phyloP scores from a whole-genome alignment of 345 rosid genomes.

The Gynandropsis gynandra region DNA sequence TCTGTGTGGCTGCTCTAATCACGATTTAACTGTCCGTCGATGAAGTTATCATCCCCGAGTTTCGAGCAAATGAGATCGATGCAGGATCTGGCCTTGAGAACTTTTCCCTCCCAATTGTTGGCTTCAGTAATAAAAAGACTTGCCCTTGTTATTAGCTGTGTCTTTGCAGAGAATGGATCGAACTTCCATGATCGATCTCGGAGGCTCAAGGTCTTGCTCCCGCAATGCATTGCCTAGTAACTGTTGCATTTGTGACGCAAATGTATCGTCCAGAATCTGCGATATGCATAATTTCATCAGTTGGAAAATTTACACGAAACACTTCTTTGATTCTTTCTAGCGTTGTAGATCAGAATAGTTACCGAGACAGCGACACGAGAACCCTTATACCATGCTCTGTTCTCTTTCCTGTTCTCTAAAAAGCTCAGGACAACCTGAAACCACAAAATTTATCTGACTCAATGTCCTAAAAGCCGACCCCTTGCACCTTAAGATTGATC shows the following conservation, averaged over 20 bases:
- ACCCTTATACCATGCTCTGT: constrained; percentile 94
- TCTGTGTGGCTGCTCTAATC: too few relatives aligned
- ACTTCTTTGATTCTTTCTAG: too few relatives aligned
- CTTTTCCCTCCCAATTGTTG: neutral
- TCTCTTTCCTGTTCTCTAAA: constrained; percentile 93
- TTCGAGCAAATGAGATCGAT: too few relatives aligned
- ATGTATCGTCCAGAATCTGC: constrained; percentile 91
- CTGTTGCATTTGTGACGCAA: constrained; percentile 93
- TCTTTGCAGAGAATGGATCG: constrained; percentile 92
- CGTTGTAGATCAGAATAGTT: constrained; percentile 24
- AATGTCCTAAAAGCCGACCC: too few relatives aligned
- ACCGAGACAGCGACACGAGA: constrained; percentile 78
- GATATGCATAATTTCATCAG: neutral
- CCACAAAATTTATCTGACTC: too few relatives aligned
- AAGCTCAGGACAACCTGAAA: constrained; percentile 85
- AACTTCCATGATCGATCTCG: constrained; percentile 86
- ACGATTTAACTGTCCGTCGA: too few relatives aligned
- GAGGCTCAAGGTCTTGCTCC: constrained; percentile 88
- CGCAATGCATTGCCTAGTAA: constrained; percentile 76
- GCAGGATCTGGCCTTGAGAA: neutral
- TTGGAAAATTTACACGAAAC: too few relatives aligned
- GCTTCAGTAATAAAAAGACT: constrained; percentile 54
- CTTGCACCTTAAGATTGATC: too few relatives aligned
- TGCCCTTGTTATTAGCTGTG: constrained; percentile 58
- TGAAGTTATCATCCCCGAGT: too few relatives aligned